These are phyloP conservation scores for Pistacia vera DNA, from an alignment of 345 rosid genomes.

Conservation along the genomic window DNA sequence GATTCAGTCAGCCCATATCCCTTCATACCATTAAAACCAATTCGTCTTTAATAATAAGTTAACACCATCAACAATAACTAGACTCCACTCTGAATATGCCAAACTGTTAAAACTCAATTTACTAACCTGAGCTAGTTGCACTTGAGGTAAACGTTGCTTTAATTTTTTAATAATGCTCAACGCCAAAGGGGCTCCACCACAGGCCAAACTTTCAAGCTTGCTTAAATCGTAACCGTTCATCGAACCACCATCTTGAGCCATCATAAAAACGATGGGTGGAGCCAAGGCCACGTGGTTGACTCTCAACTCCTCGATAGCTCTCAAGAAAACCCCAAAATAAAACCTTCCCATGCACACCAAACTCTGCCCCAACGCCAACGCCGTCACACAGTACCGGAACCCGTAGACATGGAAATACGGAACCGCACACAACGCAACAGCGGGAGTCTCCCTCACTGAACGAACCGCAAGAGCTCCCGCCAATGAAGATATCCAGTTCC, in stretches of 20 bases:
- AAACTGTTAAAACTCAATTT: no score
- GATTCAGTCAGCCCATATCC: slow-evolving; percentile 70
- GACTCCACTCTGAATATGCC: no score
- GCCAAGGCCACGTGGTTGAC: slow-evolving; percentile 50
- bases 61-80: not conserved
- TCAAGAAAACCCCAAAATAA: slow-evolving; percentile 28
- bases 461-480: slow-evolving; percentile 31
- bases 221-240: slow-evolving; percentile 43
- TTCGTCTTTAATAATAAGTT: not conserved
- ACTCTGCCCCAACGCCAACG: slow-evolving; percentile 45
- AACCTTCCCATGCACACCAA: slow-evolving; percentile 35
- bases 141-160: slow-evolving; percentile 34
- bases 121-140: slow-evolving; percentile 47
- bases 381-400: slow-evolving; percentile 30
- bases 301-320: slow-evolving; percentile 31
- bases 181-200: slow-evolving; percentile 51
- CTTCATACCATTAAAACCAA: slow-evolving; percentile 19
- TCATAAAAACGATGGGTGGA: slow-evolving; percentile 45
- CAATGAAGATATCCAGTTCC: slow-evolving; percentile 34
- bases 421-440: slow-evolving; percentile 41
- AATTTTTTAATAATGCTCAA: slow-evolving; percentile 31
- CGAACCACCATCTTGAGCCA: slow-evolving; percentile 28
- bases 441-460: slow-evolving; percentile 25
- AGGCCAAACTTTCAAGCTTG: slow-evolving; percentile 47
- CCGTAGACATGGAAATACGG: slow-evolving; percentile 64